Evolutionary conservation across 306 rosid species (phyloP).

Genomic region (Cucurbita ficifolia): DNA sequence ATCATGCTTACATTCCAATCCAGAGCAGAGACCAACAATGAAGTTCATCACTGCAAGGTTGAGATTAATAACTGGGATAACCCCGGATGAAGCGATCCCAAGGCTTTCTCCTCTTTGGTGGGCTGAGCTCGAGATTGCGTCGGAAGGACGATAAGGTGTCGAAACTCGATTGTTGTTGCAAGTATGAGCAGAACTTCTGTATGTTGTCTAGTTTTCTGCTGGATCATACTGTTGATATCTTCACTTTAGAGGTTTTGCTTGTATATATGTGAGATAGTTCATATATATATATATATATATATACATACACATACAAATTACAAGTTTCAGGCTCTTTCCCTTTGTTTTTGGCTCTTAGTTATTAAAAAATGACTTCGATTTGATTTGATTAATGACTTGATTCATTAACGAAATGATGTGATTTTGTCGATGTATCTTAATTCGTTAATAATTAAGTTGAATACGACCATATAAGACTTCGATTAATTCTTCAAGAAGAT

Average conservation of each 20-base stretch:
- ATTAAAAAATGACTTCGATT: too few species aligned
- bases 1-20: slow-evolving; percentile 39
- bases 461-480: too few species aligned
- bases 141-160: slow-evolving; percentile 34
- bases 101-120: slow-evolving; percentile 94
- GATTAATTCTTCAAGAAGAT: too few species aligned
- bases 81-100: slow-evolving; percentile 66
- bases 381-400: too few species aligned
- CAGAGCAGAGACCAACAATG: slow-evolving; percentile 43
- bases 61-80: slow-evolving; percentile 57
- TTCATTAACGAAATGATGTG: too few species aligned
- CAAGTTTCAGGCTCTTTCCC: neutral
- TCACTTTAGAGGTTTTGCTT: neutral
- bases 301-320: neutral
- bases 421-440: too few species aligned
- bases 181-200: slow-evolving; percentile 14
- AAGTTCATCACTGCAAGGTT: slow-evolving; percentile 41
- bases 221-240: slow-evolving; percentile 20
- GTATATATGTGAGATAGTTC: slow-evolving; percentile 15
- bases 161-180: slow-evolving; percentile 16
- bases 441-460: too few species aligned
- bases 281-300: neutral
- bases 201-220: slow-evolving; percentile 10
- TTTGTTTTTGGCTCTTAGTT: neutral
- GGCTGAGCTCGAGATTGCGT: slow-evolving; percentile 90